A percentile compares a stretch with the other conserved stretches of the same genome.
Conservation (phyloP, 331 rosid species). For the Spiraea crenata region DNA sequence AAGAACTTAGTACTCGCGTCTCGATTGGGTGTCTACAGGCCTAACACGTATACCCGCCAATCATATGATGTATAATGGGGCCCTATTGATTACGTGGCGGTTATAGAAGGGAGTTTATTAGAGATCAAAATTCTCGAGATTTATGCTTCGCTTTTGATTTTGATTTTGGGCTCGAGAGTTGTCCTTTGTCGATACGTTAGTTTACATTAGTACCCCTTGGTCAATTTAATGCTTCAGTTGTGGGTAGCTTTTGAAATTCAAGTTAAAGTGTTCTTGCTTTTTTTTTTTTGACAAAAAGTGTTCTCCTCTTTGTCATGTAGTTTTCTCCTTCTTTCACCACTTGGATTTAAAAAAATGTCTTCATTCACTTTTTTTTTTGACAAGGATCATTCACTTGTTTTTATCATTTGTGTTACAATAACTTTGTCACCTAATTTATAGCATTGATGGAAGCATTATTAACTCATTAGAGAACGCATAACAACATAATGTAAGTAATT, state of each 20-base stretch:
- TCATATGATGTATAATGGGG: not conserved
- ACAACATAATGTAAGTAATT: too few species aligned
- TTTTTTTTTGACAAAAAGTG: too few species aligned
- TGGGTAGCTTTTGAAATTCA: too few species aligned
- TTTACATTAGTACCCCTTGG: slow-evolving; percentile 8
- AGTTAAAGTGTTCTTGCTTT: too few species aligned
- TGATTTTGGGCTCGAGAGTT: not conserved
- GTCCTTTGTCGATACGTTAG: not conserved
- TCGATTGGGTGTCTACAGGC: not conserved
- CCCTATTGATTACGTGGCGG: slow-evolving; percentile 13
- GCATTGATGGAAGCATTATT: too few species aligned
- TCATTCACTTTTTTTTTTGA: not conserved
- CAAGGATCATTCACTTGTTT: not conserved
- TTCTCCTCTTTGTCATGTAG: not conserved
- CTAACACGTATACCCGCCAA: slow-evolving; percentile 29
- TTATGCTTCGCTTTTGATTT: not conserved
- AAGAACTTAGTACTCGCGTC: not conserved
- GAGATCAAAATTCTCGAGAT: not conserved
- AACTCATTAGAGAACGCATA: too few species aligned
- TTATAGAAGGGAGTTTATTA: not conserved
- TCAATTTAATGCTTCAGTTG: not conserved
- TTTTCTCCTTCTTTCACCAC: not conserved
- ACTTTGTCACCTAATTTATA: slow-evolving; percentile 1
- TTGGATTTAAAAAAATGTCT: not conserved
- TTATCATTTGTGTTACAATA: not conserved